Percentiles rank a stretch among this genome's conserved stretches.
Conservation (phyloP, 129 eudicot species). For the Lactuca saligna region DNA sequence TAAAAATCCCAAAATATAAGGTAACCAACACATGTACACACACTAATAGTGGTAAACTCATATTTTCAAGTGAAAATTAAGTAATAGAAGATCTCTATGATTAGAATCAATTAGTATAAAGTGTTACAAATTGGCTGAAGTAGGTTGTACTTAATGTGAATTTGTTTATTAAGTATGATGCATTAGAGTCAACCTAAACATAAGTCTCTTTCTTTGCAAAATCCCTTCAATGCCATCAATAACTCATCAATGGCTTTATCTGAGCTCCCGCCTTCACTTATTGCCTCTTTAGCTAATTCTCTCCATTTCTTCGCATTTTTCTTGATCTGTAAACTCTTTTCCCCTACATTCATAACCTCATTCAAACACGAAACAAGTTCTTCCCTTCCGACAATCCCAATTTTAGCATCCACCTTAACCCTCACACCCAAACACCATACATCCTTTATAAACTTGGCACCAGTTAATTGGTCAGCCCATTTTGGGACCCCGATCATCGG, state of each 20-base stretch:
- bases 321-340: slow-evolving; percentile 37
- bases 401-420: slow-evolving; percentile 41
- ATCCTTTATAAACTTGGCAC: slow-evolving; percentile 59
- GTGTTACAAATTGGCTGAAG: too few species aligned
- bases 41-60: too few species aligned
- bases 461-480: slow-evolving; percentile 58
- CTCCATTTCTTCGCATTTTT: slow-evolving; percentile 51
- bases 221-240: slow-evolving; percentile 29
- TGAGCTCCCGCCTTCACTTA: slow-evolving; percentile 61
- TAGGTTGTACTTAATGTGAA: too few species aligned
- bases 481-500: slow-evolving; percentile 68
- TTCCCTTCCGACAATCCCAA: slow-evolving; percentile 45
- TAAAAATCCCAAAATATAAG: too few species aligned
- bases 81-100: too few species aligned
- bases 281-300: slow-evolving; percentile 48
- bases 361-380: slow-evolving; percentile 42
- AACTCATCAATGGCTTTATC: slow-evolving; percentile 55
- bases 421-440: slow-evolving; percentile 61
- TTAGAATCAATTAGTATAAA: too few species aligned
- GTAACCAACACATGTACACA: too few species aligned
- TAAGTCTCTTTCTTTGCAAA: background rate
- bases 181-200: background rate
- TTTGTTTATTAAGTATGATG: background rate
- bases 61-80: too few species aligned
- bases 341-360: slow-evolving; percentile 51